Evolutionary conservation across 1,284 basidiomycete genomes (phyloP).

Genomic region (Trametes hirsuta): DNA sequence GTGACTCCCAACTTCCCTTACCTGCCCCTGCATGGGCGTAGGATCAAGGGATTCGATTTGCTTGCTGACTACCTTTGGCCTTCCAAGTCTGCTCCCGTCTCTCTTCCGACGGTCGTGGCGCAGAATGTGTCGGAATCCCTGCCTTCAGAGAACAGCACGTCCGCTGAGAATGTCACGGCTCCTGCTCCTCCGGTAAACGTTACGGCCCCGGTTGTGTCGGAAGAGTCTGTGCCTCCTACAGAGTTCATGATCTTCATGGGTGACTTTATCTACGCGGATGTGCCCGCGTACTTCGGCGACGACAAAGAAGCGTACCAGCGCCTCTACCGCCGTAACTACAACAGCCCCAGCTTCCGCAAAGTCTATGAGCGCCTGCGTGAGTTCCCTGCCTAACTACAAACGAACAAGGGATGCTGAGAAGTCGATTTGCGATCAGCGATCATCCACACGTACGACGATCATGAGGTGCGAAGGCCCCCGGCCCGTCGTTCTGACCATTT

Average conservation of each 20-base stretch:
- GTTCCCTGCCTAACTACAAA: slow-evolving; percentile 33
- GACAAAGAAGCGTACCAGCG: slow-evolving; percentile 59
- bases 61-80: slow-evolving; percentile 58
- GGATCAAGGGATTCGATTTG: slow-evolving; percentile 71
- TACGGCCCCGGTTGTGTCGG: slow-evolving; percentile 8
- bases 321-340: slow-evolving; percentile 68
- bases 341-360: slow-evolving; percentile 64
- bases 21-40: slow-evolving; percentile 50
- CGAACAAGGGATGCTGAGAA: slow-evolving; percentile 5
- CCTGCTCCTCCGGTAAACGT: neutral
- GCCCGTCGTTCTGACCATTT: neutral
- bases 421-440: slow-evolving; percentile 47
- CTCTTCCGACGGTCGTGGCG: neutral
- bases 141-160: neutral
- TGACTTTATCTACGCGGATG: slow-evolving; percentile 81
- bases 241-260: slow-evolving; percentile 71
- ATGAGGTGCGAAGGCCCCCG: slow-evolving; percentile 49
- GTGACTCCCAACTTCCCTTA: slow-evolving; percentile 70
- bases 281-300: slow-evolving; percentile 66
- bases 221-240: slow-evolving; percentile 29
- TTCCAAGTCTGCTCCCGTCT: slow-evolving; percentile 2
- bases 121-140: neutral
- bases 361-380: slow-evolving; percentile 68
- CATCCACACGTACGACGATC: slow-evolving; percentile 68
- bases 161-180: slow-evolving; percentile 7